These are phyloP conservation scores for Cupressus sempervirens DNA, from an alignment of 75 land plant species.

Conservation along the genomic window DNA sequence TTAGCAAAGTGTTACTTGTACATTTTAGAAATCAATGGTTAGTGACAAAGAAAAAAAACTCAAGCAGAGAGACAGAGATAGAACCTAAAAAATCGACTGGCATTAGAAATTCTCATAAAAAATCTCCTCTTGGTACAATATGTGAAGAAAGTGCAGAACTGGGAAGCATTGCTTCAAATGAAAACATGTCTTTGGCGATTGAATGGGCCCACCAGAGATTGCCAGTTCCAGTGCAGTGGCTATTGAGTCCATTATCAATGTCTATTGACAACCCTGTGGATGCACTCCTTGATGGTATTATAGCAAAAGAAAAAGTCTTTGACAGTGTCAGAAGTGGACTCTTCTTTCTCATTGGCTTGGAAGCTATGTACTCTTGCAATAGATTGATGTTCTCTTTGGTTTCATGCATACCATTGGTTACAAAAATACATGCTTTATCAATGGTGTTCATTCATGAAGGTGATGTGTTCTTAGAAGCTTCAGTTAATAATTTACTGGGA, in stretches of 20 bases:
- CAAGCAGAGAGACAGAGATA: not conserved
- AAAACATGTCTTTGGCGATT: constrained; percentile 24
- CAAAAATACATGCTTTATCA: constrained; percentile 86
- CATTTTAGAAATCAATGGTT: constrained; percentile 73
- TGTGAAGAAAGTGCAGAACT: constrained; percentile 43
- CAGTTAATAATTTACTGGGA: constrained; percentile 44
- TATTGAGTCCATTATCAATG: constrained; percentile 76
- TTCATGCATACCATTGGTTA: constrained; percentile 44
- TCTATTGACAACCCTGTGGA: not conserved
- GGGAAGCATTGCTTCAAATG: constrained; percentile 1
- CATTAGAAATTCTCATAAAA: constrained; percentile 11
- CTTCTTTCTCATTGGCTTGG: constrained; percentile 70
- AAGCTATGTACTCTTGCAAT: constrained; percentile 39
- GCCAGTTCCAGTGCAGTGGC: constrained; percentile 88
- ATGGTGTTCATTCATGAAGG: constrained; percentile 52
- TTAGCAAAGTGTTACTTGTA: constrained; percentile 43
- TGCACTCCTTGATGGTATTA: not conserved
- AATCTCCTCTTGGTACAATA: constrained; percentile 51
- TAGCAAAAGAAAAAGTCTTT: constrained; percentile 1
- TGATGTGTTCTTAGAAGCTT: constrained; percentile 61
- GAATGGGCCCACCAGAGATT: constrained; percentile 87
- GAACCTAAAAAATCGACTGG: constrained; percentile 4
- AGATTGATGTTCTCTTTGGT: constrained; percentile 18
- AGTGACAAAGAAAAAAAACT: constrained; percentile 33
- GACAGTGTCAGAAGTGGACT: constrained; percentile 50